Conservation (phyloP, 768 basidiomycete species). For the Chalciporus pseudorubinellus region DNA sequence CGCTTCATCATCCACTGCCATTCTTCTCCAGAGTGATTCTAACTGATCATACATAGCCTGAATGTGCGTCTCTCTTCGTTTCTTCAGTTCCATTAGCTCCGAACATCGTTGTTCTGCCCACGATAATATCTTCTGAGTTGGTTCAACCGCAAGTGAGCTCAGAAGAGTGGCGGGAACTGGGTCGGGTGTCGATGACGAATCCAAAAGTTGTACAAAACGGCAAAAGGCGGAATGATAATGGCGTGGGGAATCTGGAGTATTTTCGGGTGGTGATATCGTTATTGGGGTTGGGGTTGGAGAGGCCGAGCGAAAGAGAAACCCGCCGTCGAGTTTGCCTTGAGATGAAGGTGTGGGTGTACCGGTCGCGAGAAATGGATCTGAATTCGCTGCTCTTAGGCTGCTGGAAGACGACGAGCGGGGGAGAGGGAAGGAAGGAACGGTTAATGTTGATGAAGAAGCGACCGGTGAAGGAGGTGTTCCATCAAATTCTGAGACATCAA, state of each 20-base stretch:
- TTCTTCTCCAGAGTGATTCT: conserved; percentile 83
- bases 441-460: conserved; percentile 40
- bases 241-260: conserved; percentile 11
- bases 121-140: conserved; percentile 66
- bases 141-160: conserved; percentile 57
- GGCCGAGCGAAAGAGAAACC: conserved; percentile 35
- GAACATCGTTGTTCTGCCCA: conserved; percentile 62
- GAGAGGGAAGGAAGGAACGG: conserved; percentile 35
- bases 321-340: conserved; percentile 34
- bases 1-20: conserved; percentile 74
- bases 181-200: conserved; percentile 33
- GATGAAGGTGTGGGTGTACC: conserved; percentile 50
- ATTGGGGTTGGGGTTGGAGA: conserved; percentile 13
- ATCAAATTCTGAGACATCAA: conserved; percentile 56
- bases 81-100: conserved; percentile 71
- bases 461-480: conserved; percentile 34
- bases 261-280: conserved; percentile 8
- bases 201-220: conserved; percentile 59
- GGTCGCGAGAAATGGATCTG: conserved; percentile 28
- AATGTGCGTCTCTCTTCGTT: conserved; percentile 75
- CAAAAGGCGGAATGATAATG: conserved; percentile 61
- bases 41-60: conserved; percentile 94
- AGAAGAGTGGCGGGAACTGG: conserved; percentile 22
- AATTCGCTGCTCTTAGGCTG: conserved; percentile 11
- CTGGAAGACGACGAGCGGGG: conserved; percentile 47